Conservation (phyloP, 345 rosid species). For the Populus alba region DNA sequence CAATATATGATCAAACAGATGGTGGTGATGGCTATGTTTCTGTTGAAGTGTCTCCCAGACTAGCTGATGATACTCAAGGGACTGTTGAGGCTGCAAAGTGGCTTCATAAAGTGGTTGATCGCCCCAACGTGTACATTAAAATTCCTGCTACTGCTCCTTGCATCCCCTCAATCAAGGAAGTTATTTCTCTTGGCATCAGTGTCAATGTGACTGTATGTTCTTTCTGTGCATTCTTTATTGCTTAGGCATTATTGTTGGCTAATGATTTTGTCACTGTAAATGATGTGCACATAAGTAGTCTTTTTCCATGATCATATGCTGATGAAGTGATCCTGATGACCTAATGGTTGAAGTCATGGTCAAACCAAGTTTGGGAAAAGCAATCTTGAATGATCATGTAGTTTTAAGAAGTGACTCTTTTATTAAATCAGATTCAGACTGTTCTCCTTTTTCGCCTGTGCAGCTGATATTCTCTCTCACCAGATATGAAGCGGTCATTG, state of each 20-base stretch:
- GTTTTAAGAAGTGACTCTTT: not conserved
- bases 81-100: slow-evolving; percentile 88
- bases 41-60: slow-evolving; percentile 94
- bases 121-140: slow-evolving; percentile 89
- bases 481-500: slow-evolving; percentile 90
- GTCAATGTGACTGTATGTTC: slow-evolving; percentile 91
- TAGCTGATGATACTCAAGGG: slow-evolving; percentile 84
- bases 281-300: not conserved
- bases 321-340: not conserved
- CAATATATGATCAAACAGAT: slow-evolving; percentile 84
- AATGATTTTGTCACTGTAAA: not conserved
- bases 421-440: not conserved
- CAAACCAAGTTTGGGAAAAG: not conserved
- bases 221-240: not conserved
- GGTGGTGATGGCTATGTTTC: slow-evolving; percentile 96
- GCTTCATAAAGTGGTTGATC: slow-evolving; percentile 80
- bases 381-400: not conserved
- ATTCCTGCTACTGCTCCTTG: slow-evolving; percentile 96
- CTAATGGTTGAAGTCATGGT: not conserved
- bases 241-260: not conserved
- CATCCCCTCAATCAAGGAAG: slow-evolving; percentile 87
- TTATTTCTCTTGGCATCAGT: slow-evolving; percentile 78
- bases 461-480: slow-evolving; percentile 95
- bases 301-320: not conserved
- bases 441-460: slow-evolving; percentile 10